These are phyloP conservation scores for Blastocystis sp. DNA, from an alignment of 352 stramenopile species.

Conservation along the genomic window DNA sequence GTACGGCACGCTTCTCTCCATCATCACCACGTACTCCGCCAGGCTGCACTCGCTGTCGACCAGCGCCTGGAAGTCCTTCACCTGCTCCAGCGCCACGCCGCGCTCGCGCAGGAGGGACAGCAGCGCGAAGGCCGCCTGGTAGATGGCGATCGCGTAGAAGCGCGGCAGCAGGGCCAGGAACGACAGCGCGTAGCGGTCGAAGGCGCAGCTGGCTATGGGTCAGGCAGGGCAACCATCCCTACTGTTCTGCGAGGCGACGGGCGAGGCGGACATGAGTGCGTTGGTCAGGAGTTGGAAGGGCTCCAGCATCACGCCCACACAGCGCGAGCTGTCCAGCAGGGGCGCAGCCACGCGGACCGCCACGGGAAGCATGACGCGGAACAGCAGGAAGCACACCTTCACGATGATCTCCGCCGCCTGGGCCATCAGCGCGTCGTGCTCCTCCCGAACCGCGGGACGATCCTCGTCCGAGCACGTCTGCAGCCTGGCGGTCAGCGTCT, in stretches of 20 bases:
- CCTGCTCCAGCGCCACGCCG: neutral
- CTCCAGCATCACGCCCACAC: neutral
- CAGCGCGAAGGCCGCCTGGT: constrained; percentile 2
- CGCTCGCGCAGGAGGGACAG: neutral
- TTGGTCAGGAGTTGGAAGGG: constrained; percentile 33
- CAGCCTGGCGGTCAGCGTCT: neutral
- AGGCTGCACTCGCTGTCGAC: neutral
- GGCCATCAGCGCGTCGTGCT: neutral
- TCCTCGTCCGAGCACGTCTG: neutral
- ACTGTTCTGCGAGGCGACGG: neutral
- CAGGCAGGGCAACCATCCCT: neutral
- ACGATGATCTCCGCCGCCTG: neutral
- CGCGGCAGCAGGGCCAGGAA: neutral
- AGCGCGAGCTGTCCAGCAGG: neutral
- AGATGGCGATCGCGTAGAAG: constrained; percentile 41
- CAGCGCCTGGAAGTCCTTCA: neutral
- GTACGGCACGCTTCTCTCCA: neutral
- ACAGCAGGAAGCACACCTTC: neutral
- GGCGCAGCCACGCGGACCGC: neutral
- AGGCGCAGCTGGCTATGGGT: neutral
- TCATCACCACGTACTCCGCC: neutral
- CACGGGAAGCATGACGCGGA: neutral
- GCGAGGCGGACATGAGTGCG: neutral
- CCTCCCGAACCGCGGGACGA: neutral
- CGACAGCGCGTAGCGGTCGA: constrained; percentile 30